A percentile compares a stretch with the other conserved stretches of the same genome.
phyloP scores from a whole-genome alignment of 371 early-diverging fungal genomes.

The Mucor plumbeus region DNA sequence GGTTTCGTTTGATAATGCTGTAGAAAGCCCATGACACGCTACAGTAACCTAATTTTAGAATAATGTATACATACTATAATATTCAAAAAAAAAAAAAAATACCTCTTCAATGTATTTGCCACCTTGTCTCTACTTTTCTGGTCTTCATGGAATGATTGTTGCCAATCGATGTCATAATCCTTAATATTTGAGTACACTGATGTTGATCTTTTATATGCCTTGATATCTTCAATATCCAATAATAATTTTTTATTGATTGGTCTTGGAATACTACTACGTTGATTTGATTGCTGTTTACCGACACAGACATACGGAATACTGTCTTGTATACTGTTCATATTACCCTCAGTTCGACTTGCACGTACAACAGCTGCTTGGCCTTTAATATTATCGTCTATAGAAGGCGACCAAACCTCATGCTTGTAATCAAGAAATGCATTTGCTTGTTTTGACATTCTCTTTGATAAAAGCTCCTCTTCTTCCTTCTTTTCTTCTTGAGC shows the following conservation, averaged over 20 bases:
- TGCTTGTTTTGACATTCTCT: not conserved
- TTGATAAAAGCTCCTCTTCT: not conserved
- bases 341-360: slow-evolving; percentile 19
- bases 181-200: slow-evolving; percentile 25
- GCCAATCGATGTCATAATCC: slow-evolving; percentile 35
- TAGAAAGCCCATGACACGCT: slow-evolving; percentile 43
- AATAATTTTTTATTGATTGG: not conserved
- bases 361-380: not conserved
- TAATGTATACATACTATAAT: not conserved
- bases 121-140: slow-evolving; percentile 34
- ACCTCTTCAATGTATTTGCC: slow-evolving; percentile 36
- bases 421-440: not conserved
- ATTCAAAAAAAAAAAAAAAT: not conserved
- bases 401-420: slow-evolving; percentile 10
- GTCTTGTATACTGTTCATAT: slow-evolving; percentile 16
- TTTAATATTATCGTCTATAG: not conserved
- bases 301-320: slow-evolving; percentile 18
- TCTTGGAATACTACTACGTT: not conserved
- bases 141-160: slow-evolving; percentile 31
- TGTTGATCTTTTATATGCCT: slow-evolving; percentile 23
- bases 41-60: not conserved
- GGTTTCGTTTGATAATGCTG: slow-evolving; percentile 39
- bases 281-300: not conserved
- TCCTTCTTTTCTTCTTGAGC: slow-evolving; percentile 8
- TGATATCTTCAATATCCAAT: slow-evolving; percentile 26